phyloP scores from a whole-genome alignment of 352 stramenopile species.

The Globisporangium takayamanum region DNA sequence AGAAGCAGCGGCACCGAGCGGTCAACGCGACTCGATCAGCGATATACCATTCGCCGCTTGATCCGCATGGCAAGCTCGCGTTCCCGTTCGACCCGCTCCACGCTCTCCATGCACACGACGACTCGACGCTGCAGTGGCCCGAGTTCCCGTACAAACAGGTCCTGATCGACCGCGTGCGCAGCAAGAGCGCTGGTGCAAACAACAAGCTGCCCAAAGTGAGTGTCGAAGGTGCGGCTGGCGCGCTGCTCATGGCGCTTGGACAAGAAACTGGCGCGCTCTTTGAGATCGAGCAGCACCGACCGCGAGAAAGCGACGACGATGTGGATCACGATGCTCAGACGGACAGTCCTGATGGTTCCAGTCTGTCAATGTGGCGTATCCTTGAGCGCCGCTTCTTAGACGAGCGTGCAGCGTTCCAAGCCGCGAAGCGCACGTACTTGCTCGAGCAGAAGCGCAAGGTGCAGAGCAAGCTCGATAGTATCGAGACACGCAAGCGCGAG shows the following conservation, averaged over 20 bases:
- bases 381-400: slow-evolving; percentile 35
- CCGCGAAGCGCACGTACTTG: slow-evolving; percentile 40
- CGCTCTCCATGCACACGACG: slow-evolving; percentile 33
- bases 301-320: slow-evolving; percentile 5
- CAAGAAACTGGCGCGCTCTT: slow-evolving; percentile 37
- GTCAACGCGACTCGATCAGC: background rate
- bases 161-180: slow-evolving; percentile 40
- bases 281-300: slow-evolving; percentile 31
- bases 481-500: slow-evolving; percentile 22
- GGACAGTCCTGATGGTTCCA: slow-evolving; percentile 11
- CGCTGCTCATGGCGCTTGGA: slow-evolving; percentile 39
- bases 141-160: slow-evolving; percentile 73
- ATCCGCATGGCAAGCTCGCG: slow-evolving; percentile 26
- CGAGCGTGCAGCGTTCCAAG: slow-evolving; percentile 40
- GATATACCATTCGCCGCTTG: slow-evolving; percentile 48
- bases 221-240: slow-evolving; percentile 37
- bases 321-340: background rate
- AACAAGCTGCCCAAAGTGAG: slow-evolving; percentile 5
- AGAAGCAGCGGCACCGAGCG: background rate
- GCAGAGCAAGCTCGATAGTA: slow-evolving; percentile 22
- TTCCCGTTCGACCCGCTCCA: slow-evolving; percentile 58
- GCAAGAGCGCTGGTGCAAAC: slow-evolving; percentile 19
- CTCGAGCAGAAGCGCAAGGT: slow-evolving; percentile 35
- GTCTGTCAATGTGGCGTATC: too few species aligned
- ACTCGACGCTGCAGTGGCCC: slow-evolving; percentile 41